Conservation (phyloP, 2,329 filamentous ascomycete species). For the Pseudocercospora cruenta region DNA sequence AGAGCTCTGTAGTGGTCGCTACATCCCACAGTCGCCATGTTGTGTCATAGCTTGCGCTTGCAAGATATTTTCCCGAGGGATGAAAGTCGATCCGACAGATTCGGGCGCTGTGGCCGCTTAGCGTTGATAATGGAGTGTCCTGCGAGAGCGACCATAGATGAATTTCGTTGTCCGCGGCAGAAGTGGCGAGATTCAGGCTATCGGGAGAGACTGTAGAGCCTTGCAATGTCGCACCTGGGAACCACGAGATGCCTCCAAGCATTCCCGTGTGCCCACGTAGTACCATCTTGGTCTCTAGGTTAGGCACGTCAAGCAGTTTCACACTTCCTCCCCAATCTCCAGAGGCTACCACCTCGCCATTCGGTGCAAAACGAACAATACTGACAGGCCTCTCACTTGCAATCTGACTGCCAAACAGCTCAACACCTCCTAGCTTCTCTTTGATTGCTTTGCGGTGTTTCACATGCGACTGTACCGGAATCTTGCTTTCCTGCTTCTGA, state of each 20-base stretch:
- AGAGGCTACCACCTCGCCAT: slow-evolving; percentile 79
- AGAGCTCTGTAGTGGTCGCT: slow-evolving; percentile 77
- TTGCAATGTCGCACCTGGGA: slow-evolving; percentile 76
- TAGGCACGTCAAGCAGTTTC: slow-evolving; percentile 81
- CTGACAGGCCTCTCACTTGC: slow-evolving; percentile 88
- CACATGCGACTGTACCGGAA: slow-evolving; percentile 85
- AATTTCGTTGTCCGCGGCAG: slow-evolving; percentile 84
- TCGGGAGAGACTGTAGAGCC: slow-evolving; percentile 68
- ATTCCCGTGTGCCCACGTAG: slow-evolving; percentile 85
- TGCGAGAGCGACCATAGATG: slow-evolving; percentile 88
- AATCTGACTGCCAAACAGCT: slow-evolving; percentile 91
- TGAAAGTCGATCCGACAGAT: slow-evolving; percentile 95
- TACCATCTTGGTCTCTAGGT: slow-evolving; percentile 73
- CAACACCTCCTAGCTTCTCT: slow-evolving; percentile 77
- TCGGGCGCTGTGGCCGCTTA: slow-evolving; percentile 81
- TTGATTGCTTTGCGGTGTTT: slow-evolving; percentile 90
- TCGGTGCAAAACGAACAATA: slow-evolving; percentile 87
- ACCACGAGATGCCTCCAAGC: slow-evolving; percentile 89
- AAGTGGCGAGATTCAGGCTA: slow-evolving; percentile 83
- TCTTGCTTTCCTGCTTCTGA: slow-evolving; percentile 79
- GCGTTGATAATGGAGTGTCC: slow-evolving; percentile 80
- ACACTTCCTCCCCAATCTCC: slow-evolving; percentile 93
- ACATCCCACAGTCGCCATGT: slow-evolving; percentile 98
- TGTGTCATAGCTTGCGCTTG: slow-evolving; percentile 92
- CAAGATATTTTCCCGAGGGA: slow-evolving; percentile 84